Base-by-base conservation (phyloP, 1,284 basidiomycete species). In the Malassezia japonica region DNA sequence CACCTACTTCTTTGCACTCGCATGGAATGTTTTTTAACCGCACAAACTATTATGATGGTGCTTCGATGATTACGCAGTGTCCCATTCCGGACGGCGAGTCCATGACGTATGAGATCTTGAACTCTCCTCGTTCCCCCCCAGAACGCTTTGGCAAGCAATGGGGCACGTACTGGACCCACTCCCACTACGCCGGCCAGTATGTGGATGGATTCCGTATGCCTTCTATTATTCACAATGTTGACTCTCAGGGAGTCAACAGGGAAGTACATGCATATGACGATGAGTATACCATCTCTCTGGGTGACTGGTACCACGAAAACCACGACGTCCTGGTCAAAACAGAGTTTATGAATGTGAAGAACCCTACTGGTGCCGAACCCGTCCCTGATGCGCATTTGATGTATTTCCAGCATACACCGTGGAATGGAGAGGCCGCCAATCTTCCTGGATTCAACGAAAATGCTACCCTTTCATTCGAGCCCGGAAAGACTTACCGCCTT, bases 1-100 rank as follows among this genome's bases (percentile, higher is more conserved):
- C 35, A 10, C 47, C 48, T 5, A 60, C 45, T 3, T 15, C 59
- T 2, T 44, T 60, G 18, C 62, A 64, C 38, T 51, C 57, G 27
- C 64, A 95, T 76, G 90, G 90, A 60, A 87, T 91, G 84, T 88
- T 82, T 76, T 90, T 92, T 77, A 90, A 89, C 74, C 78, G 79
- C 9, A 80, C 54, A 8, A 42, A 33, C 18, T 46, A 18, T 82
- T 84, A 82, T 76, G 91, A 96, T 73, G 91, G 91, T 33, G 88
- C 91, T 1, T 74, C 80, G 34, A 81, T 79, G 9, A 80, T 90
- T 41, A 81, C 84, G 1, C 87, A 94, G 77, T 95, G 90, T 67
- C 85, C 86, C 31, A 87, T 92, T 28, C 90, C 91, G 0, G 80
- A 80, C 0, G 84, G 83, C 13, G 74, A 79, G 44, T 79, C 80